Base-by-base conservation (phyloP, 108 stramenopile species). In the Fistulifera solaris region DNA sequence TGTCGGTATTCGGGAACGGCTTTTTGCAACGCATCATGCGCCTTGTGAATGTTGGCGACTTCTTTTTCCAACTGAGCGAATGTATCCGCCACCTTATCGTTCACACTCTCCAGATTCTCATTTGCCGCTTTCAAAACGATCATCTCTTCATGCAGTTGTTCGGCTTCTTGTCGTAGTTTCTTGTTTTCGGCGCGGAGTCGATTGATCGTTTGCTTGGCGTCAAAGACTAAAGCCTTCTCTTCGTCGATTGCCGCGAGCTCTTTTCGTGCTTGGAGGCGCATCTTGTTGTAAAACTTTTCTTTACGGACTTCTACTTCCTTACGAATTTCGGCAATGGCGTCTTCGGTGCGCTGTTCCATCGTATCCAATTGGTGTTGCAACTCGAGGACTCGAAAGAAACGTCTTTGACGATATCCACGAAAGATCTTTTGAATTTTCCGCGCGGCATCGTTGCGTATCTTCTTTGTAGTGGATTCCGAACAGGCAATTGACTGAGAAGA, bases 181-280 rank as follows among this genome's bases (percentile, higher is more conserved):
- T 73, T 67, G 50, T 72, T 73, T 44, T 83, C 81, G 48, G 72
- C 70, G 52, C 77, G 61, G 5, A 81, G 53, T 38, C 74, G 74
- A n/a, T 50, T 27, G 58, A 75, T 73, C 59, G 76, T 81, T 48
- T 77, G 38, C 18, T 57, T 42, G 21, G 28, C 42, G 6, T 57
- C 43, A 12, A 23, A 27, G 15, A 27, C 40, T 1, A 27, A 8
- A 1, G 40, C 41, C 22, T 57, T 35, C 2, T 14, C 39, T 42
- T 22, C 25, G 2, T 14, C 15, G 1, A n/a, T 22, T 7, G 22
- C 23, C 38, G 15, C 17, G 2, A 16, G 38, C 23, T 57, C 56
- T 44, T 27, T 26, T 7, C 42, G 40, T 13, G 40, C 40, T 7
- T 44, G 38, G 7, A 22, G 13, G 2, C 23, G 15, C 13, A 57